A percentile compares a stretch with the other conserved stretches of the same genome.
phyloP scores from a whole-genome alignment of 441 rosid genomes.

The Populus hybrid region DNA sequence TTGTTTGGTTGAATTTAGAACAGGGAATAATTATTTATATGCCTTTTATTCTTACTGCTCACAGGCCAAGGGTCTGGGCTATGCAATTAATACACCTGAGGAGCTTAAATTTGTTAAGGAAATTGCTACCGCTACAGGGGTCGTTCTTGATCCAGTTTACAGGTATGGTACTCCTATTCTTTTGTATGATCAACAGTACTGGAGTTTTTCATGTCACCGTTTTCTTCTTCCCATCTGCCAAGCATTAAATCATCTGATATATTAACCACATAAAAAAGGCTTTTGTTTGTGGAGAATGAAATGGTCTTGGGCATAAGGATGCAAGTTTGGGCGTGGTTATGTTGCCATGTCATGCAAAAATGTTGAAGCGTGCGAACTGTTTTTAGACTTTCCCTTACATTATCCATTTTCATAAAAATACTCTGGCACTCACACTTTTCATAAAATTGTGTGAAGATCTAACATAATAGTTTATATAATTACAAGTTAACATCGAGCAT shows the following conservation, averaged over 20 bases:
- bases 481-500: not conserved
- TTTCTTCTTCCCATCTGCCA: no score
- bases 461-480: not conserved
- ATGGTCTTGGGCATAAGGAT: no score
- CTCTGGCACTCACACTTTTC: conserved; percentile 76
- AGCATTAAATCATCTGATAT: no score
- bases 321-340: no score
- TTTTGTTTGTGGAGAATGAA: no score
- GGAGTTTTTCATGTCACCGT: not conserved
- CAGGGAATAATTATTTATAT: not conserved
- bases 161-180: conserved; percentile 43
- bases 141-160: conserved; percentile 90
- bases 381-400: conserved; percentile 41
- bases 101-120: conserved; percentile 84
- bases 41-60: not conserved
- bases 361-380: not conserved
- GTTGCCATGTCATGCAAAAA: no score
- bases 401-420: conserved; percentile 77
- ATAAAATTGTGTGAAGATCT: not conserved
- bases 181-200: no score
- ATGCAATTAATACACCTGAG: conserved; percentile 73
- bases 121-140: conserved; percentile 71
- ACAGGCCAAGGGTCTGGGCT: conserved; percentile 88
- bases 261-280: no score
- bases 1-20: not conserved